Base-by-base conservation (phyloP, 2,329 filamentous ascomycete genomes). In the Arachnomyces sp. region DNA sequence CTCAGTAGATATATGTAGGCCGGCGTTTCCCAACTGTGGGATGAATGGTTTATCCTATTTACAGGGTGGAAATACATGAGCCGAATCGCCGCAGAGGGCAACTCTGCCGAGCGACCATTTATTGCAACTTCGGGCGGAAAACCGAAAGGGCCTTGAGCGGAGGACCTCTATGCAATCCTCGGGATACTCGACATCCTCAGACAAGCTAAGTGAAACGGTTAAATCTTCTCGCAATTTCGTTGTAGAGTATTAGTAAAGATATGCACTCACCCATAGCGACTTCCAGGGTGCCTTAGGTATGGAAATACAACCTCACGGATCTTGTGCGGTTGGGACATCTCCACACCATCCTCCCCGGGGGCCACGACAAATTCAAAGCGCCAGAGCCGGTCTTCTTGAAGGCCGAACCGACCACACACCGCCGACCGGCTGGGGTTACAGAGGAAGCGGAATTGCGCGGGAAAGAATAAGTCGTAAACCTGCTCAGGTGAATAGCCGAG, bases 321-420 rank as follows among this genome's bases (percentile, higher is more conserved):
- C 36, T 48, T 42, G 17, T 17, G 53, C 48, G 53, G 56, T 55
- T 14, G 48, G 36, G 9, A 48, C 25, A 5, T 40, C 43, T 34
- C 55, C 44, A 35, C 60, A 57, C n/a, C n/a, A n/a, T n/a, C n/a
- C n/a, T n/a, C 3, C 42, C 43, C 14, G 50, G 8, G 48, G 5
- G 49, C 54, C 7, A 60, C 60, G 11, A 62, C 51, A 42, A 57
- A 56, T 36, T 60, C 57, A 41, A 56, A 58, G 21, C 59, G 39
- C 58, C 58, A 62, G 7, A 60, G 35, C n/a, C 48, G 45, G 34
- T 60, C 57, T 11, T 42, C 16, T 3, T 29, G 36, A 3, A 48
- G 44, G 3, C 55, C 58, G 44, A 60, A 60, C 21, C 57, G 41
- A 25, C 56, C 55, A 34, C 48, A 54, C 3, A 55, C 51, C 4